Evolutionary conservation across 1,284 basidiomycete genomes (phyloP), one percentile per base, ranked within the genome.

Genomic region (Cryptococcus sp.): DNA sequence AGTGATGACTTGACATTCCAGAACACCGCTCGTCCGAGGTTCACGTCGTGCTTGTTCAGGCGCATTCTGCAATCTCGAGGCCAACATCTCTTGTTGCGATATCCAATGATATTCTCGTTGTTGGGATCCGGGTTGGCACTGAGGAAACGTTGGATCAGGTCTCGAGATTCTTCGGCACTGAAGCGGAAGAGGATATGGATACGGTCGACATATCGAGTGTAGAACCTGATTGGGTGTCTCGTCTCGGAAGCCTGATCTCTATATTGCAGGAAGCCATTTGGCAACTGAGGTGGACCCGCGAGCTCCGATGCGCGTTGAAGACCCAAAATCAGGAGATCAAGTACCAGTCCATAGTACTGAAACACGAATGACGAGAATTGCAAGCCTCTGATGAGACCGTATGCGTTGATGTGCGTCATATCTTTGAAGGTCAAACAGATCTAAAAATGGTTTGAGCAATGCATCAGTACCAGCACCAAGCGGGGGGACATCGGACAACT

Each of bases 71-170:
- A 98, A 77, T 99, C 96, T 63, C 94, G 85, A 23, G 96, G 96
- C 96, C 96, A 98, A 82, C 96, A 99, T 57, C 93, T 89, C 79
- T 95, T 95, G 82, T 97, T 98, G 82, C 98, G 98, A 81, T 98
- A 99, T 2, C 95, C 95, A 65, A 98, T 95, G 64, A 99, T 89
- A 70, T 98, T 98, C 81, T 95, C 94, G 81, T 99, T 99, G 55
- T 94, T 98, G 11, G 95, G 95, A 79, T 98, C 94, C 13, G 94
- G 95, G 75, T 98, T 94, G 23, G 93, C 94, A 58, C 89, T 93
- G 63, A 98, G 86, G 79, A 95, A 97, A 30, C 96, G 88, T 79
- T 99, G 95, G 66, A 99, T 99, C 61, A 99, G 86, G 75, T 99
- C 96, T 55, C 95, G 85, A 20, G 93, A 89, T 78, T 99, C 96